Percentiles rank a stretch among this genome's conserved stretches.
These are phyloP conservation scores for Quercus engelmannii DNA, from an alignment of 306 rosid species.

Conservation along the genomic window DNA sequence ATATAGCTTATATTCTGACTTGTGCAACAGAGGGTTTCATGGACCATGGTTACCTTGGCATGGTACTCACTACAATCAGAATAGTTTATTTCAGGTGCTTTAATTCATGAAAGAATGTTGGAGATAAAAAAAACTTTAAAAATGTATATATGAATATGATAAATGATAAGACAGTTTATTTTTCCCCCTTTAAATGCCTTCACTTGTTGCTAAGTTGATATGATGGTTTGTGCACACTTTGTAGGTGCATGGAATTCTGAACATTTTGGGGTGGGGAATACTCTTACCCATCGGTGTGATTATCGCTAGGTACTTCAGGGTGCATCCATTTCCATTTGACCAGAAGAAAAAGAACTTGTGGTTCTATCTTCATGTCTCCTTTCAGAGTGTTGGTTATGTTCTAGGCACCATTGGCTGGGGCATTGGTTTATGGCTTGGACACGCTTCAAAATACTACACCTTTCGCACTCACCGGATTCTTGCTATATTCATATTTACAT, in stretches of 20 bases:
- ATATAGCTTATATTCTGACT: too few relatives aligned
- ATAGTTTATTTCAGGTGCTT: too few relatives aligned
- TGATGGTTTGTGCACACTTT: background rate
- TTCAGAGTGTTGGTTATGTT: constrained; percentile 50
- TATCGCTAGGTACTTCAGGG: constrained; percentile 55
- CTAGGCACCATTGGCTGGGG: constrained; percentile 61
- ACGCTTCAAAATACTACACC: constrained; percentile 43
- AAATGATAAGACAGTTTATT: too few relatives aligned
- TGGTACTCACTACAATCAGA: too few relatives aligned
- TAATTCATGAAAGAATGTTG: too few relatives aligned
- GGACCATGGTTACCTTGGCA: too few relatives aligned
- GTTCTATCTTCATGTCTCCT: constrained; percentile 25
- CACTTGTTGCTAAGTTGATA: background rate
- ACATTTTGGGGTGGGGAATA: constrained; percentile 81
- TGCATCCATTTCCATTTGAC: constrained; percentile 33
- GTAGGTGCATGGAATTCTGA: constrained; percentile 78
- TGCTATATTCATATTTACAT: constrained; percentile 57
- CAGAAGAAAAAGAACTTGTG: background rate
- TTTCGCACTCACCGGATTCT: constrained; percentile 52
- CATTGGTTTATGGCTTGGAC: constrained; percentile 74
- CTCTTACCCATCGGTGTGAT: constrained; percentile 69
- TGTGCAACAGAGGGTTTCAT: too few relatives aligned
- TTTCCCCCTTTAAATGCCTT: too few relatives aligned
- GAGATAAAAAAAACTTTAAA: too few relatives aligned
- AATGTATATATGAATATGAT: too few relatives aligned